Evolutionary conservation across 345 rosid species (phyloP).

Genomic region (Eucalyptus globulus): DNA sequence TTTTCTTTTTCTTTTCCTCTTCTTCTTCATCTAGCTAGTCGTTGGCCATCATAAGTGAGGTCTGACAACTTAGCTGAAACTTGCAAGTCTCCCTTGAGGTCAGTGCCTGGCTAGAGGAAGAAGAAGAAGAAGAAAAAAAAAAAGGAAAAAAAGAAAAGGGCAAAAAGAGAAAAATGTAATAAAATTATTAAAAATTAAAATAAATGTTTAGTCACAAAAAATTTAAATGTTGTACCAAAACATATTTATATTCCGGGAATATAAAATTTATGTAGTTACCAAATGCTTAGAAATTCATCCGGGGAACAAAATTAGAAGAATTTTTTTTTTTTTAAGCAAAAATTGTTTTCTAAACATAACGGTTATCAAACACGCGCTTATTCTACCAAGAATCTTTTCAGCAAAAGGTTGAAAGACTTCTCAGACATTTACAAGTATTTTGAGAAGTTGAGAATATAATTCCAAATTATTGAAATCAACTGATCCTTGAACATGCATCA

Average conservation of each 20-base stretch:
- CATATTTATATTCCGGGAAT: fast-evolving
- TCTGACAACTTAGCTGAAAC: too few species aligned
- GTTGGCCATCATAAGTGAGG: too few species aligned
- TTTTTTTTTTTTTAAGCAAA: too few species aligned
- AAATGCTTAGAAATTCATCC: fast-evolving
- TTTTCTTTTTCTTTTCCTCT: too few species aligned
- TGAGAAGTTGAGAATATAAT: neutral
- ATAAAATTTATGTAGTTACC: fast-evolving
- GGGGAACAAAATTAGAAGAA: fast-evolving
- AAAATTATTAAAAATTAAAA: too few species aligned
- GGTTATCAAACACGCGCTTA: neutral
- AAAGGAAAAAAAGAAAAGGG: fast-evolving
- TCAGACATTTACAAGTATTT: neutral
- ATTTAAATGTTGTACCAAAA: too few species aligned
- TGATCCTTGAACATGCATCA: neutral
- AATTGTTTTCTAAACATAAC: fast-evolving
- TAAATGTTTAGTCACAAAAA: too few species aligned
- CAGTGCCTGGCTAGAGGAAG: too few species aligned
- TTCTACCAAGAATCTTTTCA: neutral
- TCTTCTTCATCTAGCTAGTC: too few species aligned
- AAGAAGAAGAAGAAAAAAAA: too few species aligned
- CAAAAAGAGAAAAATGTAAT: too few species aligned
- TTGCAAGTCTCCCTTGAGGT: too few species aligned
- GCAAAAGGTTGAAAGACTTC: neutral
- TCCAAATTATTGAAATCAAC: neutral